These are phyloP conservation scores for Eragrostis nindensis DNA, from an alignment of 176 grass and related monocot species.

Conservation along the genomic window DNA sequence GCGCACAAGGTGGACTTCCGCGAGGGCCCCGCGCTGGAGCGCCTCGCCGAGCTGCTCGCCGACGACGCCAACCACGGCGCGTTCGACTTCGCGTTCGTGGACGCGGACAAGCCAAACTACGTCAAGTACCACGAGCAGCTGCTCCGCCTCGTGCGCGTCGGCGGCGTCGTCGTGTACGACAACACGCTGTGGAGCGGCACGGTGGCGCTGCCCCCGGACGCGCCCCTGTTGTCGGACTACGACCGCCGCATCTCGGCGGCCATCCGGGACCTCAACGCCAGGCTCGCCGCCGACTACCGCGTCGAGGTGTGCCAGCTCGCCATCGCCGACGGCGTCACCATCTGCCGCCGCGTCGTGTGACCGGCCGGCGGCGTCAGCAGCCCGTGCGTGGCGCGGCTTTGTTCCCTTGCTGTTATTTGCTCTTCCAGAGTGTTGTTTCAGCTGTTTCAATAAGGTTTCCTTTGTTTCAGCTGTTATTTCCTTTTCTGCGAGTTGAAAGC, in stretches of 20 bases:
- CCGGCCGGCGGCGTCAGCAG: too few relatives aligned
- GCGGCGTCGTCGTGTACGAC: conserved; percentile 63
- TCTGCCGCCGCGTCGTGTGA: conserved; percentile 67
- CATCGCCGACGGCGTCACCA: conserved; percentile 69
- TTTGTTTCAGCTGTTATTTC: too few relatives aligned
- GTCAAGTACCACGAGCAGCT: conserved; percentile 54
- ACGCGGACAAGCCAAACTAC: conserved; percentile 72
- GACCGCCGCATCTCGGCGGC: neutral
- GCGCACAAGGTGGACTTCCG: conserved; percentile 71
- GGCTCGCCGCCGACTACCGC: conserved; percentile 31
- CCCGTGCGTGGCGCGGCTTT: too few relatives aligned
- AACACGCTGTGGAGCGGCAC: conserved; percentile 75
- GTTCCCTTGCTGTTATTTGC: too few relatives aligned
- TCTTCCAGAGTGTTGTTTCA: too few relatives aligned
- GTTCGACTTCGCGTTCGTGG: conserved; percentile 76
- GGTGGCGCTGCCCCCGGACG: conserved; percentile 46
- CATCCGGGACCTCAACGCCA: conserved; percentile 43
- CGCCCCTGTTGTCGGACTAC: neutral
- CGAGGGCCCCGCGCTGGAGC: conserved; percentile 28
- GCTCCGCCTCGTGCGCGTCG: conserved; percentile 49
- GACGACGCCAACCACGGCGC: conserved; percentile 41
- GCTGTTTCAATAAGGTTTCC: too few relatives aligned
- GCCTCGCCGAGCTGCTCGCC: conserved; percentile 48
- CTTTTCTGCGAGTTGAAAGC: too few relatives aligned
- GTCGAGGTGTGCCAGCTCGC: conserved; percentile 69